Evolutionary conservation across 2,329 filamentous ascomycete species (phyloP), one percentile per base, ranked within the genome.

Genomic region (Arthrocladium fulminans): DNA sequence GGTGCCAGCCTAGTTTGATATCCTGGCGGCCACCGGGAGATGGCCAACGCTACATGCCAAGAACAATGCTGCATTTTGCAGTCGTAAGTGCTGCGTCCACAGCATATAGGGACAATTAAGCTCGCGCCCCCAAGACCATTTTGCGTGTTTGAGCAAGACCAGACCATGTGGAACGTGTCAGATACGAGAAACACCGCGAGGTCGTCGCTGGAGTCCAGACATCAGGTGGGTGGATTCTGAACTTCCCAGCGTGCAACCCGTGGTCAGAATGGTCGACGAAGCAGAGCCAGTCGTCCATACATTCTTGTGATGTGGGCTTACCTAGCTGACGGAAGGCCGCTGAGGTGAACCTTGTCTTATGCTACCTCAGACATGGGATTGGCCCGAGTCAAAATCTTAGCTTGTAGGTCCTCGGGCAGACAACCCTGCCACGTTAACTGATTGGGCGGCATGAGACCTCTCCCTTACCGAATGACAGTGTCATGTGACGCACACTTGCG

Each of bases 211-310:
- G n/a, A 43, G 47, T 43, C 43, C 32, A 39, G 40, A 43, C 47
- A 48, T 53, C 51, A 54, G 50, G 45, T 45, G 51, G 44, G 54
- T 35, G 40, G 50, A 19, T 48, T 38, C n/a, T 48, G 23, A 22
- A n/a, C 12, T 17, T 32, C 45, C 45, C n/a, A n/a, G 38, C 27
- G 38, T 42, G 24, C 25, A 48, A 42, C 45, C n/a, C 35, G 20
- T 42, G 24, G 37, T 35, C 37, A 24, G 13, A 7, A 54, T 35
- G 41, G 42, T 43, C 42, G 48, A 42, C 15, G 23, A 35, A 44
- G 49, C 53, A 52, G 43, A 46, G 45, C 56, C 56, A 59, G 52
- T 59, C 53, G 47, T 47, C 55, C 46, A 42, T 34, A 48, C 29
- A n/a, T 47, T 34, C 22, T 56, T 49, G 52, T 37, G 37, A 53